phyloP scores from a whole-genome alignment of 148 eudicot genomes.

The Pharnaceum exiguum region DNA sequence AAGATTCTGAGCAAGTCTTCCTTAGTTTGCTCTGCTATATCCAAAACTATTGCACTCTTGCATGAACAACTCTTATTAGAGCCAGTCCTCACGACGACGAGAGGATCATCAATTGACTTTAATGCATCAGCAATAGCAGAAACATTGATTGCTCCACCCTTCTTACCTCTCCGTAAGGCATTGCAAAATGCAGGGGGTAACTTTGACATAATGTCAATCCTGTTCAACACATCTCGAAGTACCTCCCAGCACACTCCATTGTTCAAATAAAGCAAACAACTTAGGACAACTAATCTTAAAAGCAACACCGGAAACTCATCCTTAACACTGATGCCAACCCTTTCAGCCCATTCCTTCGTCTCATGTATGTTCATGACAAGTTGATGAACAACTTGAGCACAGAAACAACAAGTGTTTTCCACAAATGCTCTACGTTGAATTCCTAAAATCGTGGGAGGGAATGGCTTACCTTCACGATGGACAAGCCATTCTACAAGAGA shows the following conservation, averaged over 20 bases:
- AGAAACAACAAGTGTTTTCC: constrained; percentile 8
- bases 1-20: constrained; percentile 21
- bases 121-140: constrained; percentile 20
- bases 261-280: constrained; percentile 24
- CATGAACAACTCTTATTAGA: neutral
- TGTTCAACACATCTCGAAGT: constrained; percentile 7
- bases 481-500: constrained; percentile 29
- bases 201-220: constrained; percentile 5
- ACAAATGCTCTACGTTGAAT: neutral
- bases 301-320: constrained; percentile 17
- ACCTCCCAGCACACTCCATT: neutral
- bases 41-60: constrained; percentile 15
- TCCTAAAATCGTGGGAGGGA: neutral
- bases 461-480: constrained; percentile 18
- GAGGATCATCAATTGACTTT: constrained; percentile 21
- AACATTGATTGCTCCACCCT: neutral
- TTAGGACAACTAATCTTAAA: constrained; percentile 20
- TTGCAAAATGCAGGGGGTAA: constrained; percentile 12
- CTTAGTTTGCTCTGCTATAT: constrained; percentile 11
- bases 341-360: constrained; percentile 16
- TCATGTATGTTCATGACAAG: constrained; percentile 13
- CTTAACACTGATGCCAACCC: constrained; percentile 4
- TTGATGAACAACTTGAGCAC: constrained; percentile 10
- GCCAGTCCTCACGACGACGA: constrained; percentile 21
- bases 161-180: constrained; percentile 1